Evolutionary conservation across 2,329 filamentous ascomycete genomes (phyloP).

Genomic region (Verticillium tricorpus): DNA sequence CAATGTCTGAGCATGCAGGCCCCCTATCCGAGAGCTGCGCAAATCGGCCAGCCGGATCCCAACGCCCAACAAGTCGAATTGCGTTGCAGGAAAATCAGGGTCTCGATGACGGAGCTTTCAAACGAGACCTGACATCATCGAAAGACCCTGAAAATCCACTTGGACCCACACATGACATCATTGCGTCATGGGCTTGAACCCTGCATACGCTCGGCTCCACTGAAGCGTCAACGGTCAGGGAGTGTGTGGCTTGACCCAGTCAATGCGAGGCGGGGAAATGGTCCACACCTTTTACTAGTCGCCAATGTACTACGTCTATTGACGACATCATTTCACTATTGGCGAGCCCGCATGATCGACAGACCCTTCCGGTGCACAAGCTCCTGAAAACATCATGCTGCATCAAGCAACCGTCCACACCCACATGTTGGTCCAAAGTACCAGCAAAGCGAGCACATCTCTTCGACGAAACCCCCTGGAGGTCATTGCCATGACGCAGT

Average conservation of each 20-base stretch:
- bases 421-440: no score
- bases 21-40: not conserved
- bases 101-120: not conserved
- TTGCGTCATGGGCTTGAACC: not conserved
- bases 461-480: no score
- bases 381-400: not conserved
- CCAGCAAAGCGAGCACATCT: no score
- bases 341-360: not conserved
- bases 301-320: not conserved
- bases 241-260: not conserved
- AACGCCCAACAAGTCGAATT: not conserved
- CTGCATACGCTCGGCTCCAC: not conserved
- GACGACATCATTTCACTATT: not conserved
- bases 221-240: not conserved
- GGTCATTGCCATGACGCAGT: no score
- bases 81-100: not conserved
- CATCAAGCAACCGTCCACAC: not conserved
- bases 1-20: not conserved
- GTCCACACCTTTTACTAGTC: not conserved
- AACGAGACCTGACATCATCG: not conserved
- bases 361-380: not conserved
- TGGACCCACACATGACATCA: not conserved
- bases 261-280: not conserved
- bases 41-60: not conserved
- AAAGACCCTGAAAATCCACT: constrained; percentile 1